Conservation (phyloP, 768 basidiomycete genomes). For the Kwoniella dendrophila region DNA sequence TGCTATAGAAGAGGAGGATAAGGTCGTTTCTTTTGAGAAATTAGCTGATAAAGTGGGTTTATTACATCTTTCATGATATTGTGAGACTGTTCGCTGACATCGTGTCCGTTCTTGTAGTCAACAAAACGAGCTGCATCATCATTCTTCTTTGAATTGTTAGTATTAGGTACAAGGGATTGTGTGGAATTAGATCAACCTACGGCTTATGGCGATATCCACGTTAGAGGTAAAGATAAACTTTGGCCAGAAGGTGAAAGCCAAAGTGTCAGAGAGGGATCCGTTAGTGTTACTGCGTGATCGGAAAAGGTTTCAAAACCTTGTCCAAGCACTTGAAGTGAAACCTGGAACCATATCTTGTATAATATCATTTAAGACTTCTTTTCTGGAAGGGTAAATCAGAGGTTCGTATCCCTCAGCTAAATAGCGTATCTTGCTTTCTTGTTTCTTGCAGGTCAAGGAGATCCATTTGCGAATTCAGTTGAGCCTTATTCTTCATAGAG, state of each 20-base stretch:
- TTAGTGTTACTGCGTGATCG: conserved; percentile 3
- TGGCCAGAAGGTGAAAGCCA: conserved; percentile 59
- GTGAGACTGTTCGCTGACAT: neutral
- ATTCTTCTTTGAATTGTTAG: conserved; percentile 97
- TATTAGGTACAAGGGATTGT: conserved; percentile 89
- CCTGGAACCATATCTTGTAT: too few species aligned
- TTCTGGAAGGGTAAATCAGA: neutral
- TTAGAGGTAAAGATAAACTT: conserved; percentile 77
- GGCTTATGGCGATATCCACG: conserved; percentile 82
- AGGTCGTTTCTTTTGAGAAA: conserved; percentile 70
- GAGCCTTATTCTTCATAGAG: too few species aligned
- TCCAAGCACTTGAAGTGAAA: too few species aligned
- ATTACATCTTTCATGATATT: neutral
- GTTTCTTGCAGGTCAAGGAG: conserved; percentile 5
- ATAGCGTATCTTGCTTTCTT: neutral
- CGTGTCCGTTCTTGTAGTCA: conserved; percentile 65
- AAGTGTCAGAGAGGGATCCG: neutral
- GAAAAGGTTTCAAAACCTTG: neutral
- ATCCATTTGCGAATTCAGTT: too few species aligned
- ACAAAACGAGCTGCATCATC: conserved; percentile 88
- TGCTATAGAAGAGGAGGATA: conserved; percentile 60
- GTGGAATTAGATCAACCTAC: conserved; percentile 73
- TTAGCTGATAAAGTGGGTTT: conserved; percentile 45
- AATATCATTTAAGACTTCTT: too few species aligned
- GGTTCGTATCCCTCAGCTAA: neutral